Conservation (phyloP, 108 stramenopile species). For the Parmales sp. region DNA sequence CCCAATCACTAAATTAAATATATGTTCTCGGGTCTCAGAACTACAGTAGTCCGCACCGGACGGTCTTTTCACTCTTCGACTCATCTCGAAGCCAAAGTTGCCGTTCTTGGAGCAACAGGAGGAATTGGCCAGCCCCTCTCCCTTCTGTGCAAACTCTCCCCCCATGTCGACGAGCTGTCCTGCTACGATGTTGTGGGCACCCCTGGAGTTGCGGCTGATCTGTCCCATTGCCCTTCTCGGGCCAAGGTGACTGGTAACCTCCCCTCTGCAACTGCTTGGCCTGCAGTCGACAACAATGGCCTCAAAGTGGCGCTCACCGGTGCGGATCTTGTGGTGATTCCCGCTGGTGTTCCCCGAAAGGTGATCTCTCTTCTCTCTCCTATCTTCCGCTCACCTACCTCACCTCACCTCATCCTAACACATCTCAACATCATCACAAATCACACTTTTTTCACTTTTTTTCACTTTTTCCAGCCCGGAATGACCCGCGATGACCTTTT, state of each 20-base stretch:
- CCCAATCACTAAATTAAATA: too few species aligned
- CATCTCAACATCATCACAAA: too few species aligned
- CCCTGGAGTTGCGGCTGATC: constrained; percentile 96
- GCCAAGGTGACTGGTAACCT: constrained; percentile 49
- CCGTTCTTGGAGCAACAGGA: constrained; percentile 88
- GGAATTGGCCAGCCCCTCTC: constrained; percentile 98
- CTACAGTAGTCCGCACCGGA: neutral
- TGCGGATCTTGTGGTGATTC: constrained; percentile 91
- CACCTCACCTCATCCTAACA: too few species aligned
- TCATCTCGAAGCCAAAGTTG: constrained; percentile 58
- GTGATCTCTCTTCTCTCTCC: constrained; percentile 16
- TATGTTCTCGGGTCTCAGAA: too few species aligned
- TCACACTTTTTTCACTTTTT: too few species aligned
- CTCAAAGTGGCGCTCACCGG: constrained; percentile 65
- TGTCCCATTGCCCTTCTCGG: constrained; percentile 65
- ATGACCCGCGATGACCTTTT: constrained; percentile 96
- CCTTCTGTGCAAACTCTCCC: constrained; percentile 84
- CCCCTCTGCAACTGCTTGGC: constrained; percentile 54
- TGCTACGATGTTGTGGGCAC: constrained; percentile 87
- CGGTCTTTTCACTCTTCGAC: constrained; percentile 37
- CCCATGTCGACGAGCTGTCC: constrained; percentile 62
- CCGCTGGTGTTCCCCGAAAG: constrained; percentile 98
- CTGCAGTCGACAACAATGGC: constrained; percentile 49
- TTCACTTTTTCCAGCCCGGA: too few species aligned
- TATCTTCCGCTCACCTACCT: neutral